Evolutionary conservation across 192 early-diverging fungal genomes (phyloP), one percentile per base, ranked within the genome.

Genomic region (Endogone sp.): DNA sequence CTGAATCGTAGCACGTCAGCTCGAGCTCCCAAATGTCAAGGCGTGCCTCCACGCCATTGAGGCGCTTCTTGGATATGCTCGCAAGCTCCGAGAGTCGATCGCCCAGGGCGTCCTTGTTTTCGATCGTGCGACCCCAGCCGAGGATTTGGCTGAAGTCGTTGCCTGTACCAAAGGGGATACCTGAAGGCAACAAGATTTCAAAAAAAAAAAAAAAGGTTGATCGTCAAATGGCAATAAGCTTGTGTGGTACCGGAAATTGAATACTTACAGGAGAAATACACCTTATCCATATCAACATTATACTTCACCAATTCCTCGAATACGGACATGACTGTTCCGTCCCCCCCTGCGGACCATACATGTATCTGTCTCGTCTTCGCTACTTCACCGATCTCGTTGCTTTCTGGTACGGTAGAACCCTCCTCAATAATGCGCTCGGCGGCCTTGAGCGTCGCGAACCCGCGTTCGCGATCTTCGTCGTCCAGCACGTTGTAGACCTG

Each of bases 301-400:
- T 88, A 79, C 28, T 71, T 70, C 65, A 90, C 85, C 68, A 92
- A 70, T 27, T 80, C 74, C 68, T 89, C 87, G 49, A 90, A 73
- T 3, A 90, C 89, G 6, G 85, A 79, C 80, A 88, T 90, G 29
- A 92, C 85, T 0, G 90, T 92, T 25, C 90, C 90, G 73, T 92
- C 90, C 25, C 90, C 90, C 27, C 90, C 90, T 0, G 89, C 90
- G 64, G 84, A 86, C 90, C 90, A 92, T 22, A 89, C 85, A 74
- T 92, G 90, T 63, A 92, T 74, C 71, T 89, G 71, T 49, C 70
- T 26, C 27, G 71, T 68, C 37, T 73, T 60, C 2, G 79, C 77
- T 8, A 77, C 78, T 22, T 74, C 71, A 10, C 72, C 69, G 56
- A 85, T 80, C 72, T 71, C 78, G 32, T 77, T 75, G 20, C 27